Base-by-base conservation (phyloP, 2,329 filamentous ascomycete species). In the Cercospora sp. region DNA sequence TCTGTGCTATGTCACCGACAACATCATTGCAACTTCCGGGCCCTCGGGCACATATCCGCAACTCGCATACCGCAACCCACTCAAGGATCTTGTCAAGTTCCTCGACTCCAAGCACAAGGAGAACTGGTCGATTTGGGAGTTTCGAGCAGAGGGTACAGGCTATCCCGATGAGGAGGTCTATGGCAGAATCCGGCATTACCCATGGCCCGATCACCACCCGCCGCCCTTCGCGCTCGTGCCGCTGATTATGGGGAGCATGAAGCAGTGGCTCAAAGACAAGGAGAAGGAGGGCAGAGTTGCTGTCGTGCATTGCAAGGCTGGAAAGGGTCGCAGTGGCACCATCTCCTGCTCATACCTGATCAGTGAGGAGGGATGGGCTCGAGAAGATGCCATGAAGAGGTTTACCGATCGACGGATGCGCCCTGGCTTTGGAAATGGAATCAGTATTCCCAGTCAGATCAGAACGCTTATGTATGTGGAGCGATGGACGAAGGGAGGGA, bases 111-210 rank as follows among this genome's bases (percentile, higher is more conserved):
- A 93, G 76, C 95, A 99, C 80, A 90, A 87, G 30, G 82, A 88
- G 28, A 84, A 95, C 71, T 99, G 95, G 95, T 89, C 91, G 3
- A 97, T 99, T 75, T 99, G 94, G 93, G 95, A 99, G 81, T 99
- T 99, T 75, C 90, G 95, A 57, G 95, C 93, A 40, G 95, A 99
- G 79, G 95, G 95, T 5, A 97, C 95, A 0, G 95, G 95, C 1
- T 99, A 99, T 76, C 93, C 93, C 0, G 95, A 99, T 77, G 87
- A 89, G 18, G 91, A 94, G 67, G 94, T 99, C 1, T 93, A 97
- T 78, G 86, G 88, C 37, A 87, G 94, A 3, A 90, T 98, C 71
- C 88, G 90, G 71, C 95, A 99, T 81, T 98, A 94, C 76, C 95
- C 95, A 0, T 99, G 92, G 89, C 95, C 95, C 0, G 95, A 99